These are phyloP conservation scores for Botrytis hyacinthi DNA, from an alignment of 2,329 filamentous ascomycete genomes.

Conservation along the genomic window DNA sequence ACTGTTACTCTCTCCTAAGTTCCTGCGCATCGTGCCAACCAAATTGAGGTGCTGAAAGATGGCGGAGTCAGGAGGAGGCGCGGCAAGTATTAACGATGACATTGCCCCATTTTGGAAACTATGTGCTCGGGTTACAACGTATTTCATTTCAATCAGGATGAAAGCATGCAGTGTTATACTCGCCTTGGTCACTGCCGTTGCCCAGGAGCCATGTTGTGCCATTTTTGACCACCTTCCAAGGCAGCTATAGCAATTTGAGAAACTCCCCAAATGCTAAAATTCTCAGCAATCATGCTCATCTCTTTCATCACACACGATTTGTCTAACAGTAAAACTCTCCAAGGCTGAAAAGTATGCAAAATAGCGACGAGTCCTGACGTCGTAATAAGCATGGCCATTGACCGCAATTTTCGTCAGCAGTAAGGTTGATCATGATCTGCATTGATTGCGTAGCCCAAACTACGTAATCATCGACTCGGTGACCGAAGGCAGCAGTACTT, in stretches of 20 bases:
- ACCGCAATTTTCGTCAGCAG: not conserved
- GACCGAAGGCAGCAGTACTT: not conserved
- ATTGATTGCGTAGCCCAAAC: not conserved
- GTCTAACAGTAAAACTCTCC: not conserved
- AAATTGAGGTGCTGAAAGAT: not conserved
- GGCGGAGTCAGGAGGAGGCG: not conserved
- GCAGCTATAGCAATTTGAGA: not conserved
- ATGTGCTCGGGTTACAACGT: not conserved
- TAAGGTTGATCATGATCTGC: not conserved
- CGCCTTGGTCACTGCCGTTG: not conserved
- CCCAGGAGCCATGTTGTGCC: not conserved
- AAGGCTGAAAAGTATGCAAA: not conserved
- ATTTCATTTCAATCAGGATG: not conserved
- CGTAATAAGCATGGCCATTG: not conserved
- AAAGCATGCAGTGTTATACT: not conserved
- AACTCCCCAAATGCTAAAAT: not conserved
- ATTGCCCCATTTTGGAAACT: not conserved
- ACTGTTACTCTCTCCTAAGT: not conserved
- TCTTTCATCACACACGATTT: not conserved
- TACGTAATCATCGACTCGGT: not conserved
- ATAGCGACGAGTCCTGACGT: not conserved
- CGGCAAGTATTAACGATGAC: not conserved
- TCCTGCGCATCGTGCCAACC: not conserved
- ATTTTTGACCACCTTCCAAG: not conserved
- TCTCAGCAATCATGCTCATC: not conserved